Evolutionary conservation across 345 rosid species (phyloP).

Genomic region (Sisymbrium irio): DNA sequence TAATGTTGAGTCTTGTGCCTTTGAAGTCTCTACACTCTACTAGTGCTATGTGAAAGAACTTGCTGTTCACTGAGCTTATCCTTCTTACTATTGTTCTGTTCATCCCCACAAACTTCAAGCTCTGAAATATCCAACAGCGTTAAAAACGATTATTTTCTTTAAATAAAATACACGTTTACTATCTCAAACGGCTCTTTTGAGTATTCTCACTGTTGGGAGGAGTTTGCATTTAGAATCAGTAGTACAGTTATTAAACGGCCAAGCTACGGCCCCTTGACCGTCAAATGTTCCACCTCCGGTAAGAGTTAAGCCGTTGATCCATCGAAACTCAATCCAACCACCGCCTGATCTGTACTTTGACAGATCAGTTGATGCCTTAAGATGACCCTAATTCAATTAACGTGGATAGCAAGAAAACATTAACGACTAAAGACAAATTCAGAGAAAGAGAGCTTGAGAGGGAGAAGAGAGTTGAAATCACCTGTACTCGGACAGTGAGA

Average conservation of each 20-base stretch:
- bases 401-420: constrained; percentile 21
- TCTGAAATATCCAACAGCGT: constrained; percentile 33
- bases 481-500: constrained; percentile 31
- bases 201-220: constrained; percentile 46
- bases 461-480: background rate
- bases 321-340: constrained; percentile 48
- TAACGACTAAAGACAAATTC: background rate
- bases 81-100: constrained; percentile 43
- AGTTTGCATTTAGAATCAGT: constrained; percentile 30
- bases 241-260: constrained; percentile 39
- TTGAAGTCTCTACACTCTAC: constrained; percentile 53
- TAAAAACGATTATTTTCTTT: background rate
- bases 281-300: constrained; percentile 60
- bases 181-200: background rate
- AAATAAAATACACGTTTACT: background rate
- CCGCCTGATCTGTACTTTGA: constrained; percentile 21
- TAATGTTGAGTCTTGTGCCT: constrained; percentile 41
- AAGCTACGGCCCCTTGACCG: constrained; percentile 54
- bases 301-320: constrained; percentile 38
- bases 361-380: constrained; percentile 43
- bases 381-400: constrained; percentile 40
- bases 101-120: constrained; percentile 53
- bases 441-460: background rate
- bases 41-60: constrained; percentile 59
- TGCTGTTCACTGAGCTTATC: constrained; percentile 59